Conservation (phyloP, 768 basidiomycete genomes). For the Tremella yokohamensis region DNA sequence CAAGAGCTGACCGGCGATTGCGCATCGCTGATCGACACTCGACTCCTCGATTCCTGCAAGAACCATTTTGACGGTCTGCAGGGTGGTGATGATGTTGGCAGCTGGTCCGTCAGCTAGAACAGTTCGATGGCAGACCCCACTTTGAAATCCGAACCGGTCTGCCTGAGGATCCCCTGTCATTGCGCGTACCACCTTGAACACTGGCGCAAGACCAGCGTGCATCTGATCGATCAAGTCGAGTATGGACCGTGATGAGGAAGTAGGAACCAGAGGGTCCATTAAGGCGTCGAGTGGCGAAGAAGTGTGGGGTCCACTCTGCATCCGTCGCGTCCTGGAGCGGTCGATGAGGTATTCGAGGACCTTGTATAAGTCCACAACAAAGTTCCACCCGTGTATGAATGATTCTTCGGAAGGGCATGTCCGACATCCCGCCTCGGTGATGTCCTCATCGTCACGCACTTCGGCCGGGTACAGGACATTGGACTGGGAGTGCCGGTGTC, state of each 20-base stretch:
- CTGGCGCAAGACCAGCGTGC: constrained; percentile 26
- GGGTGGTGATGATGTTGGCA: constrained; percentile 36
- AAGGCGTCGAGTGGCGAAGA: constrained; percentile 8
- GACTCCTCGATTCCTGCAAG: constrained; percentile 30
- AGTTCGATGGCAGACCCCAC: constrained; percentile 13
- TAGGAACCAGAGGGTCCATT: constrained; percentile 1
- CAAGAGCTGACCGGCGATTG: constrained; percentile 41
- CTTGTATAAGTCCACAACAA: constrained; percentile 36
- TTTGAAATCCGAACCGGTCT: constrained; percentile 37
- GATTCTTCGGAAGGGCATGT: constrained; percentile 10
- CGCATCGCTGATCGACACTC: constrained; percentile 33
- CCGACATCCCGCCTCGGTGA: constrained; percentile 10
- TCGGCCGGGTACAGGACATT: constrained; percentile 44
- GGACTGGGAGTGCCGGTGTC: constrained; percentile 34
- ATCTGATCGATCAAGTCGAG: constrained; percentile 20
- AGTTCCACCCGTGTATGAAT: constrained; percentile 41
- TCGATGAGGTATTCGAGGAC: constrained; percentile 37
- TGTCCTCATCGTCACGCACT: constrained; percentile 33
- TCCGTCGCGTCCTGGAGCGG: neutral
- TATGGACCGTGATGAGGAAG: constrained; percentile 15
- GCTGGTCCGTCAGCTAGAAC: constrained; percentile 18
- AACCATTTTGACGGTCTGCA: constrained; percentile 42
- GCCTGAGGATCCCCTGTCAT: constrained; percentile 24
- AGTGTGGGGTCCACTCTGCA: neutral
- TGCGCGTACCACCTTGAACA: constrained; percentile 21